A percentile compares a stretch with the other conserved stretches of the same genome.
phyloP scores from a whole-genome alignment of 139 green algal species.

The Microglena sp. region DNA sequence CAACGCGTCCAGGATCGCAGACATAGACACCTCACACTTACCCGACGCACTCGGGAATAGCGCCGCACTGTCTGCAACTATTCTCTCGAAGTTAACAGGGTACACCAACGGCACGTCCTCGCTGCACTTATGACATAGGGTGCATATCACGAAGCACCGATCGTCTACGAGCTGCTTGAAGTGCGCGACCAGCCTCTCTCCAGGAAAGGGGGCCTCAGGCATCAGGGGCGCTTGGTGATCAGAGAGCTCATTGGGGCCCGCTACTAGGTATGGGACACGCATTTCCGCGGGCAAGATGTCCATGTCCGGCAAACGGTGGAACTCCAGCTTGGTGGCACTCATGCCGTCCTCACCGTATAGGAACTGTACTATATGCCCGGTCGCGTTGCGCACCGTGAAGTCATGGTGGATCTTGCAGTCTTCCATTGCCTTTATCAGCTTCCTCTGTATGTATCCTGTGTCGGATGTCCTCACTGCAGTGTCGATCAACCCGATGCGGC shows the following conservation, averaged over 20 bases:
- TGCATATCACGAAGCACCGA: neutral
- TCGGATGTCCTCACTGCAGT: conserved; percentile 82
- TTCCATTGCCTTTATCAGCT: conserved; percentile 70
- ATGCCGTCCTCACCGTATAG: conserved; percentile 97
- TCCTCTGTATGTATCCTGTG: conserved; percentile 49
- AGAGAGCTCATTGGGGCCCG: neutral
- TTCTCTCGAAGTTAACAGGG: conserved; percentile 1
- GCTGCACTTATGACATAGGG: neutral
- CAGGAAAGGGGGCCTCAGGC: no score
- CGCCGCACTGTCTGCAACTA: neutral
- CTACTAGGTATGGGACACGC: neutral
- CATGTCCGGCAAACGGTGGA: conserved; percentile 66
- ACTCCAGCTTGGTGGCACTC: conserved; percentile 81
- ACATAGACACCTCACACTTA: neutral
- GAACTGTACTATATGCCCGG: conserved; percentile 87
- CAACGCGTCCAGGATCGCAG: conserved; percentile 39
- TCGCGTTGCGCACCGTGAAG: conserved; percentile 84
- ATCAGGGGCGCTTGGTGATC: neutral
- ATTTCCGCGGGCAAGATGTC: conserved; percentile 1
- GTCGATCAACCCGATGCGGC: conserved; percentile 93
- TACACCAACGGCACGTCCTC: conserved; percentile 6
- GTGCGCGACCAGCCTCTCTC: no score
- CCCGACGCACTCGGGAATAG: neutral
- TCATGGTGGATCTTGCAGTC: conserved; percentile 56
- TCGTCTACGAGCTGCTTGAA: conserved; percentile 8